A percentile compares a stretch with the other conserved stretches of the same genome.
These are phyloP conservation scores for Mimosa pudica DNA, from an alignment of 306 rosid genomes.

Conservation along the genomic window DNA sequence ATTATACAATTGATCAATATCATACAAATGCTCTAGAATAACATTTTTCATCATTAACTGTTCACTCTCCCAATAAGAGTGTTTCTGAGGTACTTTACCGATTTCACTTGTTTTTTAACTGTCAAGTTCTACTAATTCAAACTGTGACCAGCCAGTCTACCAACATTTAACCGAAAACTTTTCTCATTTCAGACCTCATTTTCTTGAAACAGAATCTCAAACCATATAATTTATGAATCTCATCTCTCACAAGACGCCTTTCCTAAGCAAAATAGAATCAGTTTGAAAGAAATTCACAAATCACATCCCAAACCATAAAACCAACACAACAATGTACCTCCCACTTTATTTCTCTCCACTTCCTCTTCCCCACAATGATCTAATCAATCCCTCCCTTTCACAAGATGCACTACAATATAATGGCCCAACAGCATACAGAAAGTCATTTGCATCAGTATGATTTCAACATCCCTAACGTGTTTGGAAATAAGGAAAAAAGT, in stretches of 20 bases:
- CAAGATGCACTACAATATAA: background rate
- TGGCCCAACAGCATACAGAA: background rate
- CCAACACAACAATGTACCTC: background rate
- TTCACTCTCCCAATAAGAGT: no score
- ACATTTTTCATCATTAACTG: no score
- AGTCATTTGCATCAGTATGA: background rate
- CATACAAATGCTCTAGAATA: no score
- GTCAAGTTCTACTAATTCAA: background rate
- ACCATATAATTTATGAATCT: background rate
- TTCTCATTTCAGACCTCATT: background rate
- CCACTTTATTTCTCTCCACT: background rate
- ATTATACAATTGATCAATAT: no score
- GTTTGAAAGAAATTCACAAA: background rate
- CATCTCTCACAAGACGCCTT: background rate
- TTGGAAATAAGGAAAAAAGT: background rate
- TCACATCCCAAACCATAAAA: background rate
- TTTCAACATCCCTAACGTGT: background rate
- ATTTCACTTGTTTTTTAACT: background rate
- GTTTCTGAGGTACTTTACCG: no score
- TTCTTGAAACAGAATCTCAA: background rate
- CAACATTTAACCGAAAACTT: background rate
- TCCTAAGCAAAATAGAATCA: background rate
- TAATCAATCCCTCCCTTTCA: background rate
- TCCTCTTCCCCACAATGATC: background rate
- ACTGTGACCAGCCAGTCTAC: no score